phyloP scores from a whole-genome alignment of 306 rosid species.

The Malus asiatica region DNA sequence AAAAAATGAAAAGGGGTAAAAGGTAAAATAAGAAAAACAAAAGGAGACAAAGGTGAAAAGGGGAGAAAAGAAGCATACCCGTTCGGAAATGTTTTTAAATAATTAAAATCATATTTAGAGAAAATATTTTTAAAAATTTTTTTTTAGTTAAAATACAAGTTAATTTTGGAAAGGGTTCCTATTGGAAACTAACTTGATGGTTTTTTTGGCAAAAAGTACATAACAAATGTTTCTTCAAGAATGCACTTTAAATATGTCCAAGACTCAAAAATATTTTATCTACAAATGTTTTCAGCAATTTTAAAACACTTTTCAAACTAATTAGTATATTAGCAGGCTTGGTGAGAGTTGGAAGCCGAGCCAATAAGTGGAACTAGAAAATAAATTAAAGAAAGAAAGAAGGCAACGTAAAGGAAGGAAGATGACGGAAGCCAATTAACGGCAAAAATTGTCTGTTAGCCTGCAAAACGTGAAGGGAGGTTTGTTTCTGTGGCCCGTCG shows the following conservation, averaged over 20 bases:
- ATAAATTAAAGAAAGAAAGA: not conserved
- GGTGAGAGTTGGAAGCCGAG: not conserved
- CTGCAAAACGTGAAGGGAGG: not conserved
- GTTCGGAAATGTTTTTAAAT: no score
- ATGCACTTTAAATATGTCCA: no score
- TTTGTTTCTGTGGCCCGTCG: not conserved
- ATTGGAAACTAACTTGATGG: no score
- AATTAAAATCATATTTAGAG: no score
- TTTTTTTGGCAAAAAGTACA: no score
- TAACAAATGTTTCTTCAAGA: no score
- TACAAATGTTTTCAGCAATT: accelerated
- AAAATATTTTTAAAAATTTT: no score
- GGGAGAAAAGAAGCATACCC: not conserved
- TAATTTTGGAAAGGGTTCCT: no score
- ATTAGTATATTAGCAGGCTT: not conserved
- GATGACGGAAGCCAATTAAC: constrained; percentile 22
- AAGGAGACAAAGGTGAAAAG: not conserved
- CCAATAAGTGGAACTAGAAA: not conserved
- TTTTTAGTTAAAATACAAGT: no score
- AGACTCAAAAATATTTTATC: no score
- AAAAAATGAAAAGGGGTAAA: not conserved
- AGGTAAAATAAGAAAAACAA: not conserved
- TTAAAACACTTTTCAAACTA: no score
- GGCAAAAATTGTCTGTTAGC: constrained; percentile 34
- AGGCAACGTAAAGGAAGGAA: not conserved